These are phyloP conservation scores for Bathelium albidoporum DNA, from an alignment of 495 filamentous ascomycete genomes.

Conservation along the genomic window DNA sequence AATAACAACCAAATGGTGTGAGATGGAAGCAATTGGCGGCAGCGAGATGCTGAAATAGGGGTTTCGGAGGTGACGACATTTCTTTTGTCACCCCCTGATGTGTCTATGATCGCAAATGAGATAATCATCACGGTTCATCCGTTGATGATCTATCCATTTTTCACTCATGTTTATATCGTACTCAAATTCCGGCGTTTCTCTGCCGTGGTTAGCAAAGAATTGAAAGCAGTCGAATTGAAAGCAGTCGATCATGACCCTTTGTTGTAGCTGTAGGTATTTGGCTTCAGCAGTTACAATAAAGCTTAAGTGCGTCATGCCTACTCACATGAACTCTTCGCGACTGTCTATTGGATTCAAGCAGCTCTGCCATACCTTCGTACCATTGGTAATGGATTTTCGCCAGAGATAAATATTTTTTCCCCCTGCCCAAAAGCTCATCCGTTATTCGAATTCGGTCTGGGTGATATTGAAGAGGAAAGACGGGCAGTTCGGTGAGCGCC, in stretches of 20 bases:
- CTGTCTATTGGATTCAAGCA: neutral
- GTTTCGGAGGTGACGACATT: too few species aligned
- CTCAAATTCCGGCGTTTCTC: neutral
- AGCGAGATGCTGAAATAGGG: too few species aligned
- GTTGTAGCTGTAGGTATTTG: too few species aligned
- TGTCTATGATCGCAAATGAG: neutral
- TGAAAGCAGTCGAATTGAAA: neutral
- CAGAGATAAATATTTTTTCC: neutral
- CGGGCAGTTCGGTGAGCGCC: neutral
- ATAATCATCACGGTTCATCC: neutral
- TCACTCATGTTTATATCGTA: neutral
- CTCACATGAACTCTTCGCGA: too few species aligned
- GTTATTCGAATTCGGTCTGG: neutral
- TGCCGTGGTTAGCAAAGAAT: neutral
- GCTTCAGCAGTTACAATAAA: neutral
- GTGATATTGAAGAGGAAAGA: conserved; percentile 7
- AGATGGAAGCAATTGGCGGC: too few species aligned
- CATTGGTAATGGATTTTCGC: neutral
- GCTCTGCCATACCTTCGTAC: neutral
- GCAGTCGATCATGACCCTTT: neutral
- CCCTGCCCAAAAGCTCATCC: neutral
- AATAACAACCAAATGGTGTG: too few species aligned
- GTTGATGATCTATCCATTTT: too few species aligned
- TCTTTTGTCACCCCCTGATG: too few species aligned
- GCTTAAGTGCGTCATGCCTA: too few species aligned